These are phyloP conservation scores for Mangifera indica DNA, from an alignment of 345 rosid species.

Conservation along the genomic window DNA sequence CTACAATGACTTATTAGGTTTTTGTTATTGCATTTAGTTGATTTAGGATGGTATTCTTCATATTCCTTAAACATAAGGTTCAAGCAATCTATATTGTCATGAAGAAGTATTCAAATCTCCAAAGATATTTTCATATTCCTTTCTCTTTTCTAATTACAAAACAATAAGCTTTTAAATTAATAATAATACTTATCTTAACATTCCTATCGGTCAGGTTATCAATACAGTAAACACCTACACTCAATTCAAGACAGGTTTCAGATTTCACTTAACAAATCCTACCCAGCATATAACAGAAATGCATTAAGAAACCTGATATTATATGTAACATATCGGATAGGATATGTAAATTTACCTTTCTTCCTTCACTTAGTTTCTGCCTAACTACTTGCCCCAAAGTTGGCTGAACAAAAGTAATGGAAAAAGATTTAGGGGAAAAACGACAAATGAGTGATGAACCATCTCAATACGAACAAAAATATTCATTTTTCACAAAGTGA, in stretches of 20 bases:
- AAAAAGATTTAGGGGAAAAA: not conserved
- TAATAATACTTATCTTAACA: too few species aligned
- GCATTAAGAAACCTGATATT: not conserved
- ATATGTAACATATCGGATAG: conserved; percentile 3
- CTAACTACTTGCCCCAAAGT: conserved; percentile 80
- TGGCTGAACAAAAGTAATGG: conserved; percentile 51
- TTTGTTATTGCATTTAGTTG: too few species aligned
- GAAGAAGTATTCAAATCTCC: too few species aligned
- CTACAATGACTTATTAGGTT: too few species aligned
- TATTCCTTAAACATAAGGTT: too few species aligned
- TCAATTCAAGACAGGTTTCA: not conserved
- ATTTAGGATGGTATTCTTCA: too few species aligned
- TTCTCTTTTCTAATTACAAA: too few species aligned
- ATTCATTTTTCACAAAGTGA: not conserved
- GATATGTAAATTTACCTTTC: conserved; percentile 53
- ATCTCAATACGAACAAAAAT: not conserved
- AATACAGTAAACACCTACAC: not conserved
- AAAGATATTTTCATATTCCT: too few species aligned
- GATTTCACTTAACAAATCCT: conserved; percentile 1
- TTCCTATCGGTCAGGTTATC: not conserved
- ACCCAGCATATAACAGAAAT: not conserved
- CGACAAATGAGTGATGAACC: not conserved
- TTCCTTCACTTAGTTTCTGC: conserved; percentile 88
- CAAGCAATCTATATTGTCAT: too few species aligned
- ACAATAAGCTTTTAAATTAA: too few species aligned